These are phyloP conservation scores for Talaromyces adpressus DNA, from an alignment of 495 filamentous ascomycete genomes.

Conservation along the genomic window DNA sequence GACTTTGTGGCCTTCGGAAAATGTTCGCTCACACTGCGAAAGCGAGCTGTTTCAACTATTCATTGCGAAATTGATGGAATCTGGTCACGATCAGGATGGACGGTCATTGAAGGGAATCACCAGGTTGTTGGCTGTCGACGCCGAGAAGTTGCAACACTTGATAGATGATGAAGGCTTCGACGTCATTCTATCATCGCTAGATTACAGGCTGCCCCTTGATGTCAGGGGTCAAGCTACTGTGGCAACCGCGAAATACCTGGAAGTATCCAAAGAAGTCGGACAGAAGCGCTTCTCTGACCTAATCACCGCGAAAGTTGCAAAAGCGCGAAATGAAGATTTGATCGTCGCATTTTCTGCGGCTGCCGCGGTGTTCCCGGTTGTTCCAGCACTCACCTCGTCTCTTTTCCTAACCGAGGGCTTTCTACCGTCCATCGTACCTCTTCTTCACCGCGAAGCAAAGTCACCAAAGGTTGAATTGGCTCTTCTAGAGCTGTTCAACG, in stretches of 20 bases:
- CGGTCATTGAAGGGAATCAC: constrained; percentile 57
- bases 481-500: constrained; percentile 79
- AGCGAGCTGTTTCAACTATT: constrained; percentile 61
- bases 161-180: constrained; percentile 75
- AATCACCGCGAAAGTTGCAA: constrained; percentile 48
- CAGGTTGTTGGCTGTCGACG: constrained; percentile 53
- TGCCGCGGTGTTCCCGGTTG: constrained; percentile 77
- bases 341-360: constrained; percentile 83
- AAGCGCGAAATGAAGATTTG: constrained; percentile 49
- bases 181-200: constrained; percentile 68
- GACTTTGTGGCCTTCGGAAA: constrained; percentile 48
- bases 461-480: constrained; percentile 73
- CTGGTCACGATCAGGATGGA: constrained; percentile 51
- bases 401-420: constrained; percentile 86
- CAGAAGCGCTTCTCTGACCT: constrained; percentile 58
- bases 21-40: constrained; percentile 40
- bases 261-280: constrained; percentile 62
- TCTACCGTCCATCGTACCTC: constrained; percentile 56
- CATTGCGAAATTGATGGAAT: constrained; percentile 56
- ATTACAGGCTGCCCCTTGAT: constrained; percentile 61
- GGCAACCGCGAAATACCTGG: constrained; percentile 71
- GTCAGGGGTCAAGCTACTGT: constrained; percentile 69
- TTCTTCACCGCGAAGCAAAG: constrained; percentile 68
- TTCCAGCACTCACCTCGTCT: constrained; percentile 57
- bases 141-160: constrained; percentile 50